phyloP scores from a whole-genome alignment of 225 moss, liverwort and hornwort genomes.

The Pseudoscleropodium purum region DNA sequence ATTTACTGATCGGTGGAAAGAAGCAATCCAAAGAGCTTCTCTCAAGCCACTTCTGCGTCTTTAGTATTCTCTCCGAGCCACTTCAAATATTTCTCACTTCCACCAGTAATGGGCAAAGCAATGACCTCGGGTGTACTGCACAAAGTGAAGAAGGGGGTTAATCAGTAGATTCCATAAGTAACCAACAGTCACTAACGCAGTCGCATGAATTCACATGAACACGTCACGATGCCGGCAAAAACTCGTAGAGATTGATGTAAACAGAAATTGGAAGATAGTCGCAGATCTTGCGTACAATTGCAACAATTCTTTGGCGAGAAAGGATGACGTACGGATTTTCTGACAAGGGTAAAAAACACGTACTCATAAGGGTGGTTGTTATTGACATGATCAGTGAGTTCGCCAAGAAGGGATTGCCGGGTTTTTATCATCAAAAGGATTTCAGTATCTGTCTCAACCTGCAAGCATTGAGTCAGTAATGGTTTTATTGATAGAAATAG shows the following conservation, averaged over 20 bases:
- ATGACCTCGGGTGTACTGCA: constrained; percentile 85
- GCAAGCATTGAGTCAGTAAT: background rate
- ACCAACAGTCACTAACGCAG: background rate
- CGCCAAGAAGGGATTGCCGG: constrained; percentile 45
- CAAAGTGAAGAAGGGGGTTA: background rate
- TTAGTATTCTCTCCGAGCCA: constrained; percentile 72
- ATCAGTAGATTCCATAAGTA: background rate
- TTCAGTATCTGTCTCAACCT: constrained; percentile 74
- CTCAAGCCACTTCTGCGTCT: constrained; percentile 13
- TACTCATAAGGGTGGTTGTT: constrained; percentile 80
- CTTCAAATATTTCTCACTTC: constrained; percentile 74
- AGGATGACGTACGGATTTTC: background rate
- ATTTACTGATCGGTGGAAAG: background rate
- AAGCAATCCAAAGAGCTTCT: background rate
- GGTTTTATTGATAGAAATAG: background rate
- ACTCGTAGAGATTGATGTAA: background rate
- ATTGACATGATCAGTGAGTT: constrained; percentile 61
- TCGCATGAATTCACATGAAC: background rate
- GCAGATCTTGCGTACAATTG: background rate
- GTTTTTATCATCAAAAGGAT: constrained; percentile 71
- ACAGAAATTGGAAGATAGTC: background rate
- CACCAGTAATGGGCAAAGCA: constrained; percentile 67
- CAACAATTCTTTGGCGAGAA: background rate
- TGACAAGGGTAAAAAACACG: background rate
- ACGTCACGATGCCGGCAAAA: background rate